Evolutionary conservation across 208 protist genomes (phyloP).

Genomic region (Trichomonas tenax): DNA sequence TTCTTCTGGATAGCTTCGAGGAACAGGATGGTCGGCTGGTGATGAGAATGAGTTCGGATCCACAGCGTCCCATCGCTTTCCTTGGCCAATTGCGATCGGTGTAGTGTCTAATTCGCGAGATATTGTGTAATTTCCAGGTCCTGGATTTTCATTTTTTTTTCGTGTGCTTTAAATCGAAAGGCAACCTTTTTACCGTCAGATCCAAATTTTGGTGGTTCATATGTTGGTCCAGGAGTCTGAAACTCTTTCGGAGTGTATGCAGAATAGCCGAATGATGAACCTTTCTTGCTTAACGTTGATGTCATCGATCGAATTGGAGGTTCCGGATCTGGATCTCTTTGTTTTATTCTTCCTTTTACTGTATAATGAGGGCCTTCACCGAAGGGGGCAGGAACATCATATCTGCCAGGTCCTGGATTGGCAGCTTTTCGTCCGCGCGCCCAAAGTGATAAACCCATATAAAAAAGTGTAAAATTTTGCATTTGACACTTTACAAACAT

Average conservation of each 20-base stretch:
- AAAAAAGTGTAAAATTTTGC: no score
- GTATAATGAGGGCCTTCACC: not conserved
- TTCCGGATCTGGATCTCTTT: conserved; percentile 13
- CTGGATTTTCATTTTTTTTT: not conserved
- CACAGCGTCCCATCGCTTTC: not conserved
- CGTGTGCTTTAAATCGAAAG: not conserved
- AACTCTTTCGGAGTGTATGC: not conserved
- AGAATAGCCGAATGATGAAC: not conserved
- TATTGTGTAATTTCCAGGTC: not conserved
- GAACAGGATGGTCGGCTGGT: not conserved
- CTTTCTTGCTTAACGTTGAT: not conserved
- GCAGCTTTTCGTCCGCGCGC: not conserved
- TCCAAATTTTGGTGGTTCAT: not conserved
- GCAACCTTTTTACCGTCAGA: not conserved
- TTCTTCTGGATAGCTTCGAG: not conserved
- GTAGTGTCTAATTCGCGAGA: not conserved
- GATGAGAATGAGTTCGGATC: not conserved
- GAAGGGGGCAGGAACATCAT: not conserved
- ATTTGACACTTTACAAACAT: no score
- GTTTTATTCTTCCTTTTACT: not conserved
- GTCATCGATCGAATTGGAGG: not conserved
- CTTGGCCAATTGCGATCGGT: not conserved
- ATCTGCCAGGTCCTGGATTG: not conserved
- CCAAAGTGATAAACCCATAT: not conserved
- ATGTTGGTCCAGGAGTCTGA: not conserved